phyloP scores from a whole-genome alignment of 345 rosid species.

The Xanthoceras sorbifolium region DNA sequence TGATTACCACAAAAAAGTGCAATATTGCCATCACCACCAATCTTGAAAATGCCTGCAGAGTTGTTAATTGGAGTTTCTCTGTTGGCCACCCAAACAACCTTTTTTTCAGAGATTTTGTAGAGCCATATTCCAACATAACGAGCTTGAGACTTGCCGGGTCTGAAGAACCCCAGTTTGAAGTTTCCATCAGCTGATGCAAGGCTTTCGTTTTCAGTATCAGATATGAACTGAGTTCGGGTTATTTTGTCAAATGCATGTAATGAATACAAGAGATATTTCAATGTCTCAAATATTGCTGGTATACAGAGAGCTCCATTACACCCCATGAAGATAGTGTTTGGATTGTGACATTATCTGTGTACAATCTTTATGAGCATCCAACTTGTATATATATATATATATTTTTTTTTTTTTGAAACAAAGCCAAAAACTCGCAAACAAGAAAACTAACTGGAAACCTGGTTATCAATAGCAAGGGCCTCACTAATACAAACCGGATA shows the following conservation, averaged over 20 bases:
- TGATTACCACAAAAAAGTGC: slow-evolving; percentile 1
- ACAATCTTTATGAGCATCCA: background rate
- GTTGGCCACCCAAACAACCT: slow-evolving; percentile 36
- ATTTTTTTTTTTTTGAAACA: too few species aligned
- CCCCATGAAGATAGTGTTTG: background rate
- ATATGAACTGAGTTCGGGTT: background rate
- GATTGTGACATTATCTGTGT: background rate
- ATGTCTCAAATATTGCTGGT: background rate
- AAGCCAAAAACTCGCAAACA: too few species aligned
- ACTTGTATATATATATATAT: too few species aligned
- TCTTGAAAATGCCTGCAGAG: slow-evolving; percentile 17
- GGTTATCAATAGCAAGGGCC: too few species aligned
- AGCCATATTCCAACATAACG: slow-evolving; percentile 36
- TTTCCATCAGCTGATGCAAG: slow-evolving; percentile 11
- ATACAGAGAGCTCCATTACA: background rate
- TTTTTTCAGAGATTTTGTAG: slow-evolving; percentile 7
- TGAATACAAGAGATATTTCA: background rate
- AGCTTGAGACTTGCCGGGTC: too few species aligned
- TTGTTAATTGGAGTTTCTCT: slow-evolving; percentile 20
- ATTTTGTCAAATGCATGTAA: slow-evolving; percentile 7
- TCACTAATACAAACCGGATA: too few species aligned
- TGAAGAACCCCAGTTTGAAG: too few species aligned
- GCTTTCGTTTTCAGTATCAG: slow-evolving; percentile 20
- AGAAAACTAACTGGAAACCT: too few species aligned
- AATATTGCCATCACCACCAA: slow-evolving; percentile 20